phyloP scores from a whole-genome alignment of 495 filamentous ascomycete species.

The Aspergillus diversus region DNA sequence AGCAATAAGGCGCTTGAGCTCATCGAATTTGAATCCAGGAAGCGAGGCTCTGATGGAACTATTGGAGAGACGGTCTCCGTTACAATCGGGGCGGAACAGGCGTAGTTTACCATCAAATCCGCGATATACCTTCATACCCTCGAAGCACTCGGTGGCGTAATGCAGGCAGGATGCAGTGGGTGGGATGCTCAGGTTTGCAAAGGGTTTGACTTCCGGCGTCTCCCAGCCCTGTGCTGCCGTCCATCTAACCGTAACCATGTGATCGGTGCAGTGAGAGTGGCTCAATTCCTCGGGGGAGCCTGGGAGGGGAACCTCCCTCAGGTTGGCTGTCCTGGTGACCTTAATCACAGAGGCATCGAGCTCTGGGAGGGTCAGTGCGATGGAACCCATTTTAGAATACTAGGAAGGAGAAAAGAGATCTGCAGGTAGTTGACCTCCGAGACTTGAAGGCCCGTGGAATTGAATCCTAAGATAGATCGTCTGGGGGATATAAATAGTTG shows the following conservation, averaged over 20 bases:
- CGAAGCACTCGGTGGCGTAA: slow-evolving; percentile 33
- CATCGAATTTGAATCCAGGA: slow-evolving; percentile 70
- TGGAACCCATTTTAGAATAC: slow-evolving; percentile 40
- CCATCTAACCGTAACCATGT: slow-evolving; percentile 86
- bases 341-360: slow-evolving; percentile 77
- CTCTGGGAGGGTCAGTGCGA: slow-evolving; percentile 39
- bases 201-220: slow-evolving; percentile 76
- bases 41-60: slow-evolving; percentile 76
- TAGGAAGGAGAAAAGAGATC: background rate
- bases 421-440: too few species aligned
- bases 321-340: slow-evolving; percentile 66
- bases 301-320: slow-evolving; percentile 68
- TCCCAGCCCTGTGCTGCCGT: slow-evolving; percentile 69
- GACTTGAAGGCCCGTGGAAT: too few species aligned
- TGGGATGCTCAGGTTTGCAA: slow-evolving; percentile 77
- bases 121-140: slow-evolving; percentile 32
- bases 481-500: background rate
- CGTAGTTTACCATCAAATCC: slow-evolving; percentile 56
- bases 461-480: too few species aligned
- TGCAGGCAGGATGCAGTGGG: slow-evolving; percentile 69
- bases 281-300: slow-evolving; percentile 54
- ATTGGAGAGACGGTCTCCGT: slow-evolving; percentile 71
- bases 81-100: slow-evolving; percentile 81
- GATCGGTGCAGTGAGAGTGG: slow-evolving; percentile 75
- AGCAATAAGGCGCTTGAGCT: slow-evolving; percentile 76